These are phyloP conservation scores for Escallonia herrerae DNA, from an alignment of 129 eudicot species.

Conservation along the genomic window DNA sequence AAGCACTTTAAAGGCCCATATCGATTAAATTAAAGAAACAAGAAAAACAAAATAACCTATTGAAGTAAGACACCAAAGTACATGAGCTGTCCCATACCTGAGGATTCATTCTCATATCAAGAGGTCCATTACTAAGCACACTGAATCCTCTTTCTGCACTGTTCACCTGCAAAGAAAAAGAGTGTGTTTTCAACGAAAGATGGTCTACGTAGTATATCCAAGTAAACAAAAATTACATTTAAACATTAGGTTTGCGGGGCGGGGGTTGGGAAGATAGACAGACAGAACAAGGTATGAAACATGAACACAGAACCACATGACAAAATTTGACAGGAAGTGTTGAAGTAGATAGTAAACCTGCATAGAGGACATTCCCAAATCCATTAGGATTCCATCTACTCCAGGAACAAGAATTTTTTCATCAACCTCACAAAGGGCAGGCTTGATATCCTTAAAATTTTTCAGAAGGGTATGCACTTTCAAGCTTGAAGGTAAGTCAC, in stretches of 20 bases:
- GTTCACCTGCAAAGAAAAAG: slow-evolving; percentile 53
- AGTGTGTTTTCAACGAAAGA: background rate
- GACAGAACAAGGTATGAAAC: background rate
- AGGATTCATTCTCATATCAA: slow-evolving; percentile 98
- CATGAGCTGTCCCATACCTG: slow-evolving; percentile 41
- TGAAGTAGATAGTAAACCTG: slow-evolving; percentile 45
- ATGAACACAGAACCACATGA: background rate
- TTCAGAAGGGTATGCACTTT: slow-evolving; percentile 45
- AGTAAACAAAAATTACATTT: too few relatives aligned
- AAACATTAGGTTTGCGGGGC: background rate
- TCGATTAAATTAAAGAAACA: background rate
- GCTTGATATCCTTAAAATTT: slow-evolving; percentile 56
- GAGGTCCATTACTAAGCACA: slow-evolving; percentile 81
- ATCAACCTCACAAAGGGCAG: slow-evolving; percentile 58
- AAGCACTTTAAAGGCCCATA: background rate
- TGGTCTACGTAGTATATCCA: too few relatives aligned
- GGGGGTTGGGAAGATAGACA: background rate
- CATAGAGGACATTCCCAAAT: slow-evolving; percentile 99
- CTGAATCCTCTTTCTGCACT: slow-evolving; percentile 88
- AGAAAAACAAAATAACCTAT: background rate
- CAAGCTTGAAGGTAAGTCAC: slow-evolving; percentile 24
- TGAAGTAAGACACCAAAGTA: background rate
- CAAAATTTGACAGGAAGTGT: background rate
- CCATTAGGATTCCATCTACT: slow-evolving; percentile 82
- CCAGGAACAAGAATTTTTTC: slow-evolving; percentile 43